phyloP scores from a whole-genome alignment of 768 basidiomycete species.

The Fistulinella prunicolor region DNA sequence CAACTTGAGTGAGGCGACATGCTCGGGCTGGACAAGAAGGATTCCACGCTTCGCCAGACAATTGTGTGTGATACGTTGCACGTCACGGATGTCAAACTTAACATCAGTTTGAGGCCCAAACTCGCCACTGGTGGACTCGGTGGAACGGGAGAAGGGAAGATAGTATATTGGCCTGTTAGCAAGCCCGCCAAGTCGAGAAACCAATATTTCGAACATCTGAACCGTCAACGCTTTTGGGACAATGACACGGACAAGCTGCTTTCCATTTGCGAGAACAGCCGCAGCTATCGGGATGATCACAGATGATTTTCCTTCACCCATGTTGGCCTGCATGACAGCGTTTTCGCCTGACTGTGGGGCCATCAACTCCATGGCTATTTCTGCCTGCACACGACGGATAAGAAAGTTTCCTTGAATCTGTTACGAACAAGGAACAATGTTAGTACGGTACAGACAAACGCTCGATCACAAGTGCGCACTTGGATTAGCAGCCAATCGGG shows the following conservation, averaged over 20 bases:
- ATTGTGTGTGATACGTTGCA: slow-evolving; percentile 33
- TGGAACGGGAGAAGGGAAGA: neutral
- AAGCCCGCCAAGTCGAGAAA: neutral
- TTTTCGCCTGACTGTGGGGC: neutral
- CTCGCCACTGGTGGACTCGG: neutral
- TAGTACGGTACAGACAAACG: too few species aligned
- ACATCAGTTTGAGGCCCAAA: neutral
- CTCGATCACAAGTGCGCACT: slow-evolving; percentile 12
- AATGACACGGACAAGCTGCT: slow-evolving; percentile 29
- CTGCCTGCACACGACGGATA: slow-evolving; percentile 25
- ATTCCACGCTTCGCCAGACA: slow-evolving; percentile 26
- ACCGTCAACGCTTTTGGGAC: slow-evolving; percentile 40
- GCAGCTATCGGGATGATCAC: neutral
- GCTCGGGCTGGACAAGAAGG: slow-evolving; percentile 41
- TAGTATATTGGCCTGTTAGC: neutral
- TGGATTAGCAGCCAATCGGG: slow-evolving; percentile 45
- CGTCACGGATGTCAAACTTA: neutral
- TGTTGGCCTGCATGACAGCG: slow-evolving; percentile 35
- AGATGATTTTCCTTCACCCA: slow-evolving; percentile 39
- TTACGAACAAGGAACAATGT: neutral
- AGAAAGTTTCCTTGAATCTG: slow-evolving; percentile 40
- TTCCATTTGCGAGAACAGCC: neutral
- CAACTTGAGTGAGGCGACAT: slow-evolving; percentile 46
- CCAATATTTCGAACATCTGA: slow-evolving; percentile 24
- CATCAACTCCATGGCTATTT: neutral